Conservation (phyloP, 768 basidiomycete genomes). For the Podaxis rugospora region DNA sequence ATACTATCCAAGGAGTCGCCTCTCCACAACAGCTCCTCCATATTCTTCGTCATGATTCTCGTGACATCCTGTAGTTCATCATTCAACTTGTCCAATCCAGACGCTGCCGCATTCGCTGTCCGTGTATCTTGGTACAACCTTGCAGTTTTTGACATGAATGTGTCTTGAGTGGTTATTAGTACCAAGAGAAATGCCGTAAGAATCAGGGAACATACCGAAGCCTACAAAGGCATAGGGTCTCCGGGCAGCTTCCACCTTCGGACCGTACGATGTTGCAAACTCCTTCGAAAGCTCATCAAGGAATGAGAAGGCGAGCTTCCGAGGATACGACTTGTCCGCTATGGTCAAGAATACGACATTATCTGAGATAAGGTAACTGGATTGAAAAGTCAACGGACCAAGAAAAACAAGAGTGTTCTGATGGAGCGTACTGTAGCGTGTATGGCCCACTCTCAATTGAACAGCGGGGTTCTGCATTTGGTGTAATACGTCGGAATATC, state of each 20-base stretch:
- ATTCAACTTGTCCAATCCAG: conserved; percentile 82
- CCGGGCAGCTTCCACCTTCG: conserved; percentile 86
- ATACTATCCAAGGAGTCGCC: conserved; percentile 94
- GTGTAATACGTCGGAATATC: conserved; percentile 89
- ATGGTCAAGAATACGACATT: conserved; percentile 95
- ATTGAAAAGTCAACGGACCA: conserved; percentile 9
- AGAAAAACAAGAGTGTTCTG: neutral
- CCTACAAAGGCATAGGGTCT: conserved; percentile 99
- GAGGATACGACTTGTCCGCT: conserved; percentile 94
- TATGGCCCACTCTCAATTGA: conserved; percentile 95
- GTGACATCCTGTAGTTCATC: conserved; percentile 98
- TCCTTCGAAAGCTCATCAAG: conserved; percentile 97
- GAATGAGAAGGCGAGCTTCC: conserved; percentile 96
- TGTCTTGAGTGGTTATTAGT: conserved; percentile 51
- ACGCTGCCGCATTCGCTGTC: conserved; percentile 68
- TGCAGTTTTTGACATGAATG: conserved; percentile 98
- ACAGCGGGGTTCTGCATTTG: conserved; percentile 92
- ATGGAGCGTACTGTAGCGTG: conserved; percentile 81
- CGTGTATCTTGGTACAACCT: conserved; percentile 93
- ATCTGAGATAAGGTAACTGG: conserved; percentile 90
- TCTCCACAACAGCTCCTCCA: conserved; percentile 98
- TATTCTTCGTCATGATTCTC: conserved; percentile 99
- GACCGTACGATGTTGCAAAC: conserved; percentile 87
- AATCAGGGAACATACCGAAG: conserved; percentile 63
- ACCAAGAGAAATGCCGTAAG: neutral